Base-by-base conservation (phyloP, 2,329 filamentous ascomycete species). In the Domatiomyces globalis region DNA sequence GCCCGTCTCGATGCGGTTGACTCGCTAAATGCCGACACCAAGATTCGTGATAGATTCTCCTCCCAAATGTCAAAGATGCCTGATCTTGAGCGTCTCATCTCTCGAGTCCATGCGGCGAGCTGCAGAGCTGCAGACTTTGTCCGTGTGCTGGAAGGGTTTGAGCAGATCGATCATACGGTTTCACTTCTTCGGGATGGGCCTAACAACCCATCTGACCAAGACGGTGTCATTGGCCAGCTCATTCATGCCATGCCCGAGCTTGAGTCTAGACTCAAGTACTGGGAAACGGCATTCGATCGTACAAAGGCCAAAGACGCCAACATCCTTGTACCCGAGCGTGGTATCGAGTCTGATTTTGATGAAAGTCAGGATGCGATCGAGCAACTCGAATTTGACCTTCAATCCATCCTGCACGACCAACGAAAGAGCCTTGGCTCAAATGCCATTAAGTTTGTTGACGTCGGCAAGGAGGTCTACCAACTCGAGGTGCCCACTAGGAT, bases 381-480 rank as follows among this genome's bases (percentile, higher is more conserved):
- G n/a, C 74, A 79, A 39, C 83, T 95, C 60, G 83, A 90, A 64
- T 72, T 73, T 3, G 77, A 87, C 46, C 76, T 98, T 0, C 73
- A 89, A 2, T 71, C 75, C 3, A 69, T 96, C 1, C 71, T 96
- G 2, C 80, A 80, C 49, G 75, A 79, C 60, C 83, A 84, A 58
- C 84, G 85, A 55, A 76, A 78, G 33, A 79, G 88, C 44, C 73
- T 95, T 3, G 85, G 84, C 54, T 87, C 83, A 53, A 84, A 77
- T 58, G 76, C 77, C 0, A 76, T 90, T 55, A 81, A 81, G 63
- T 92, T 82, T 61, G 81, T 81, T 25, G 87, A 96, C 63, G 84
- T 94, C 6, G 92, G 92, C 55, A 98, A 98, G 66, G 92, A 98
- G 63, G 87, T 98, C 49, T 96, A 94, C 69, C 90, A 98, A 68